Evolutionary conservation across 257 asterid species (phyloP).

Genomic region (Mitragyna speciosa): DNA sequence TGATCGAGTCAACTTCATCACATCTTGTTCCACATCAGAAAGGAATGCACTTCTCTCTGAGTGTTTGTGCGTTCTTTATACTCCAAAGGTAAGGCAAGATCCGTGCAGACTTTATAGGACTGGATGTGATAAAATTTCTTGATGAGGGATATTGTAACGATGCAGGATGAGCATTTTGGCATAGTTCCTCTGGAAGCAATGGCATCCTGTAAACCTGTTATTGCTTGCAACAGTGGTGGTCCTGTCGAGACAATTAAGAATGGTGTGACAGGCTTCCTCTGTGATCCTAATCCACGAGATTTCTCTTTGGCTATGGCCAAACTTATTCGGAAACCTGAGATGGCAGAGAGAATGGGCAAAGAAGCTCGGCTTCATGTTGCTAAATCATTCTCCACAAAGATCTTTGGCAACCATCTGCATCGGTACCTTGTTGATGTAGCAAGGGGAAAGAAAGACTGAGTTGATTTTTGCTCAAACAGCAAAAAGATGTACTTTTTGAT

Average conservation of each 20-base stretch:
- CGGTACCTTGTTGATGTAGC: conserved; percentile 54
- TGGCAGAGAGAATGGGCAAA: conserved; percentile 69
- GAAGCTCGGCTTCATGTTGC: conserved; percentile 67
- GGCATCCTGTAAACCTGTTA: conserved; percentile 93
- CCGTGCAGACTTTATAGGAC: conserved; percentile 5
- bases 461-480: background rate
- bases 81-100: conserved; percentile 62
- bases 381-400: conserved; percentile 70
- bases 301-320: conserved; percentile 84
- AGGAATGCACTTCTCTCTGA: conserved; percentile 69
- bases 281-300: conserved; percentile 66
- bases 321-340: conserved; percentile 52
- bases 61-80: conserved; percentile 80
- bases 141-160: background rate
- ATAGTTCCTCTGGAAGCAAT: conserved; percentile 97
- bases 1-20: conserved; percentile 56
- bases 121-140: background rate
- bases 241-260: conserved; percentile 78
- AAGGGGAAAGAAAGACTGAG: conserved; percentile 60
- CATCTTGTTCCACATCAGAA: conserved; percentile 86
- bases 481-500: background rate
- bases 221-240: conserved; percentile 94
- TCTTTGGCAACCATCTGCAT: conserved; percentile 70
- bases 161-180: conserved; percentile 94
- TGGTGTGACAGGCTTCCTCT: conserved; percentile 79